A percentile compares a stretch with the other conserved stretches of the same genome.
Conservation (phyloP, 2,329 filamentous ascomycete genomes). For the Arthrobotrys entomopaga region DNA sequence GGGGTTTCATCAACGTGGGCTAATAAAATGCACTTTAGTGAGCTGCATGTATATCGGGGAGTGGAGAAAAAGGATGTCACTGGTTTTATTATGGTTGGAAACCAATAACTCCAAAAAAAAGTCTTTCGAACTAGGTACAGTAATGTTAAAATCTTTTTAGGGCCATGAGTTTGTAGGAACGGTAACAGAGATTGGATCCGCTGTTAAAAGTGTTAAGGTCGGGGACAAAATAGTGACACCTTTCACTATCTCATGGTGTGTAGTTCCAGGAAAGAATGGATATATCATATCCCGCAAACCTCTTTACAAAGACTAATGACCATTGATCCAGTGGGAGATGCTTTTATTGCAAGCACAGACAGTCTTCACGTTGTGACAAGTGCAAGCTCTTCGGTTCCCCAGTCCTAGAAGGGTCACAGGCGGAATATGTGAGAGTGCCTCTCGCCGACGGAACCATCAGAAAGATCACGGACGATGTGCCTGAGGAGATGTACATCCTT, state of each 20-base stretch:
- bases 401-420: conserved; percentile 79
- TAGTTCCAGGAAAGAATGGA: conserved; percentile 27
- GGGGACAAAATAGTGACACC: conserved; percentile 84
- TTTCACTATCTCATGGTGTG: conserved; percentile 82
- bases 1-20: background rate
- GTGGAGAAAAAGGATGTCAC: conserved; percentile 74
- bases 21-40: conserved; percentile 65
- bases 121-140: background rate
- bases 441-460: conserved; percentile 82
- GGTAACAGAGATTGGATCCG: conserved; percentile 74
- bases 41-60: conserved; percentile 86
- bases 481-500: conserved; percentile 71
- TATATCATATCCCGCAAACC: conserved; percentile 16
- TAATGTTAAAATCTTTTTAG: conserved; percentile 59
- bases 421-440: conserved; percentile 83
- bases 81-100: conserved; percentile 69
- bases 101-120: background rate
- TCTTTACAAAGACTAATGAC: conserved; percentile 35
- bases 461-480: conserved; percentile 75
- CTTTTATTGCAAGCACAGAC: conserved; percentile 83
- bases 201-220: conserved; percentile 74
- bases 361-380: conserved; percentile 79
- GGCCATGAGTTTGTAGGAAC: conserved; percentile 88
- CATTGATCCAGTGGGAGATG: conserved; percentile 70
- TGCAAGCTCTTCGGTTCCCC: conserved; percentile 76